phyloP scores from a whole-genome alignment of 140 eudicot species.

The Bidens hawaiensis region DNA sequence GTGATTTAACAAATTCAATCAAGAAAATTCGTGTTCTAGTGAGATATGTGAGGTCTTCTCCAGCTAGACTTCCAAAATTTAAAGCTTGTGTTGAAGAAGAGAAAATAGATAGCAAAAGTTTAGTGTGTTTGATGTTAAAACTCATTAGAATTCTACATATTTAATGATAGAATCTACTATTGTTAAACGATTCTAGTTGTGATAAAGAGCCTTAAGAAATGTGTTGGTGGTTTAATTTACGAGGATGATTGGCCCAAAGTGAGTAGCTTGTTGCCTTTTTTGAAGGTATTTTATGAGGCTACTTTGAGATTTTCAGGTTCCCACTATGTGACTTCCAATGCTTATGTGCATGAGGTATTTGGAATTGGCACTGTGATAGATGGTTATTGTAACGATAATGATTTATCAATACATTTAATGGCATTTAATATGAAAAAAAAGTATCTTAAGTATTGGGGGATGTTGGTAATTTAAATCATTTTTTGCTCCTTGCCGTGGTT shows the following conservation, averaged over 20 bases:
- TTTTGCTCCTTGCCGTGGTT: not conserved
- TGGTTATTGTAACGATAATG: no score
- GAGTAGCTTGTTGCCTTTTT: no score
- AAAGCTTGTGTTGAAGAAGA: no score
- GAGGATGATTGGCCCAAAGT: no score
- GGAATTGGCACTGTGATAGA: no score
- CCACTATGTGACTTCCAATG: not conserved
- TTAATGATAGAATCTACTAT: not conserved
- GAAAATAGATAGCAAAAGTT: conserved; percentile 2
- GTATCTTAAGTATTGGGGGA: conserved; percentile 2
- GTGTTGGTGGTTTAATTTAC: no score
- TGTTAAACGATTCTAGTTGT: not conserved
- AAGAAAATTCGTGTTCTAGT: not conserved
- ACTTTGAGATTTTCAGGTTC: not conserved
- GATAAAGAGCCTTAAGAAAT: conserved; percentile 9
- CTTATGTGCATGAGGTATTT: no score
- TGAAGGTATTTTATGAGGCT: no score
- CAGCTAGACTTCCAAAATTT: no score
- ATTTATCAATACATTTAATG: no score
- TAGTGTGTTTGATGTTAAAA: not conserved
- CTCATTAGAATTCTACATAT: not conserved
- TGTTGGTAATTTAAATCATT: not conserved
- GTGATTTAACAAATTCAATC: not conserved
- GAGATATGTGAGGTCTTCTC: no score
- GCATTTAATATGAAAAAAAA: no score